Conservation (phyloP, 176 grass and related monocot genomes). For the Ensete glaucum region DNA sequence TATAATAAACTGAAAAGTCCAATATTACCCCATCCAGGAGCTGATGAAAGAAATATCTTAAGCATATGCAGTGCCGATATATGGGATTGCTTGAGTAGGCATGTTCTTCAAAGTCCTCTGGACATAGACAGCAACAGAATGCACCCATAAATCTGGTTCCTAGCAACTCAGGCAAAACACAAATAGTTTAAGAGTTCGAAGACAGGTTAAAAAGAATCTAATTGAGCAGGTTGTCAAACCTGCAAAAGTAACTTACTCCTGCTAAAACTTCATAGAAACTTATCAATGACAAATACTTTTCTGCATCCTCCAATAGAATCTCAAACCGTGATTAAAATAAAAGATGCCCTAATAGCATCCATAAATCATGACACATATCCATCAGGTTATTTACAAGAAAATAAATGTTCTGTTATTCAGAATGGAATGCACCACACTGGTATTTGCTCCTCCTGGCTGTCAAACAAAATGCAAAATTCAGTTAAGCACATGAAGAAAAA, state of each 20-base stretch:
- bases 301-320: neutral
- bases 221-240: neutral
- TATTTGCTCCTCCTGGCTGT: neutral
- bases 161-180: neutral
- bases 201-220: neutral
- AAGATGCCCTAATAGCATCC: neutral
- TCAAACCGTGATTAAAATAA: neutral
- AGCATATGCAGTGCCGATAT: conserved; percentile 5
- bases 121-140: conserved; percentile 1
- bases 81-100: conserved; percentile 1
- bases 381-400: neutral
- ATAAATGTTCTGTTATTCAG: neutral
- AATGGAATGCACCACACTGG: neutral
- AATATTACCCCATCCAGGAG: neutral
- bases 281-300: neutral
- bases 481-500: too few relatives aligned
- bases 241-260: neutral
- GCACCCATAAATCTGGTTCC: neutral
- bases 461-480: neutral
- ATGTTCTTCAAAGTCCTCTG: conserved; percentile 4
- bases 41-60: conserved; percentile 8
- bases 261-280: neutral
- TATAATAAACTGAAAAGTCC: neutral
- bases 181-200: neutral
- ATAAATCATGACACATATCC: too few relatives aligned